Evolutionary conservation across 2,329 filamentous ascomycete species (phyloP).

Genomic region (Stachybotrys chartarum): DNA sequence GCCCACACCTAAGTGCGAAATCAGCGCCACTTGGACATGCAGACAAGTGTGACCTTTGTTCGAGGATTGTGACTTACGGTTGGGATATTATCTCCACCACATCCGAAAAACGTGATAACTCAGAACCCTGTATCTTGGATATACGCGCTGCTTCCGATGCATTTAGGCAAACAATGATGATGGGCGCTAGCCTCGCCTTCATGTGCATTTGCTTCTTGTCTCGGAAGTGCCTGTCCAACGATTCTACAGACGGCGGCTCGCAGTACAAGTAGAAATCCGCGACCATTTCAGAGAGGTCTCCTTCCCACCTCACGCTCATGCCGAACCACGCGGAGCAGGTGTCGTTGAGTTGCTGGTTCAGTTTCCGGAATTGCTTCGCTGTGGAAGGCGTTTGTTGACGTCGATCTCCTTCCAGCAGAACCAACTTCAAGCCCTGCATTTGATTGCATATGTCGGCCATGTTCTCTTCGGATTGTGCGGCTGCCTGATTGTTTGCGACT

Average conservation of each 20-base stretch:
- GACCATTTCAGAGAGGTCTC: not conserved
- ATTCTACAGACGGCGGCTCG: constrained; percentile 14
- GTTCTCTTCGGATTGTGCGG: constrained; percentile 7
- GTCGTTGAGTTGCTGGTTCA: constrained; percentile 20
- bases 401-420: constrained; percentile 10
- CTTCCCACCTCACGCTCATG: constrained; percentile 17
- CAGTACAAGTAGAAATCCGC: constrained; percentile 18
- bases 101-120: constrained; percentile 13
- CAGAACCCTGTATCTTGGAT: constrained; percentile 12
- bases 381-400: constrained; percentile 1
- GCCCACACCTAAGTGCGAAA: constrained; percentile 12
- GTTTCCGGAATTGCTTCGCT: constrained; percentile 10
- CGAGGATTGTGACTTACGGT: constrained; percentile 13
- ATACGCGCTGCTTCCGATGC: constrained; percentile 20
- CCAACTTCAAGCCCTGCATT: constrained; percentile 9
- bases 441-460: constrained; percentile 5
- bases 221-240: constrained; percentile 8
- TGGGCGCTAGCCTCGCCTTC: constrained; percentile 9
- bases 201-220: not conserved
- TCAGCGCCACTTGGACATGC: not conserved
- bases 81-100: constrained; percentile 22
- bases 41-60: not conserved
- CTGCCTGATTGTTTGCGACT: constrained; percentile 2
- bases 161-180: constrained; percentile 20
- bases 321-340: constrained; percentile 25